A percentile compares a stretch with the other conserved stretches of the same genome.
Evolutionary conservation across 441 rosid species (phyloP).

Genomic region (Sinapis alba): DNA sequence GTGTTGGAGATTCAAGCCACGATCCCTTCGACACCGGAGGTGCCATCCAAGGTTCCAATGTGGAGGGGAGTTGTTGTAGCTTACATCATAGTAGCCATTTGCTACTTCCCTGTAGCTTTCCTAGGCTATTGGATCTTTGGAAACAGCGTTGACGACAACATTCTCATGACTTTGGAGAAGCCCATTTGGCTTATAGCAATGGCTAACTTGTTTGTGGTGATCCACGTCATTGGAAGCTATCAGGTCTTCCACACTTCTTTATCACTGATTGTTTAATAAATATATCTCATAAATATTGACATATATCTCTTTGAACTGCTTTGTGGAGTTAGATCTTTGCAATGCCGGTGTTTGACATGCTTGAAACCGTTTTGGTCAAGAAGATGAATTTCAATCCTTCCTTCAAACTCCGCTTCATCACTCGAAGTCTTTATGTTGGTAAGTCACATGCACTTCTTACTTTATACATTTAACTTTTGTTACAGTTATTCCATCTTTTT

Average conservation of each 20-base stretch:
- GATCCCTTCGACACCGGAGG: slow-evolving; percentile 59
- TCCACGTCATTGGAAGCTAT: slow-evolving; percentile 68
- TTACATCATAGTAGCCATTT: slow-evolving; percentile 51
- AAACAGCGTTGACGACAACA: slow-evolving; percentile 55
- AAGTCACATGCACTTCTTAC: slow-evolving; percentile 14
- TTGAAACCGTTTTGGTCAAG: slow-evolving; percentile 47
- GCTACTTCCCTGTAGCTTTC: slow-evolving; percentile 65
- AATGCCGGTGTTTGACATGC: slow-evolving; percentile 63
- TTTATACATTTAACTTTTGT: not conserved
- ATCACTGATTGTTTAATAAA: not conserved
- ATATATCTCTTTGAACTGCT: not conserved
- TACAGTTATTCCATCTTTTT: not conserved
- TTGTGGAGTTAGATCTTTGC: slow-evolving; percentile 48
- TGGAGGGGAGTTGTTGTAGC: slow-evolving; percentile 61
- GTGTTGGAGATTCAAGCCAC: slow-evolving; percentile 73
- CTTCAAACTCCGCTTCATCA: slow-evolving; percentile 43
- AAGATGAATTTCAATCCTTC: slow-evolving; percentile 48
- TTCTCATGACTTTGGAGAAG: slow-evolving; percentile 55
- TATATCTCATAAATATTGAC: not conserved
- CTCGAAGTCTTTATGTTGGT: slow-evolving; percentile 56
- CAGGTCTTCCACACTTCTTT: slow-evolving; percentile 41
- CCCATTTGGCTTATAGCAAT: slow-evolving; percentile 49
- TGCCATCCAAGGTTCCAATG: slow-evolving; percentile 63
- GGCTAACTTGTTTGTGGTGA: slow-evolving; percentile 54
- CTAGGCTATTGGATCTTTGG: slow-evolving; percentile 54